Base-by-base conservation (phyloP, 2,329 filamentous ascomycete genomes). In the Metarhizium album region DNA sequence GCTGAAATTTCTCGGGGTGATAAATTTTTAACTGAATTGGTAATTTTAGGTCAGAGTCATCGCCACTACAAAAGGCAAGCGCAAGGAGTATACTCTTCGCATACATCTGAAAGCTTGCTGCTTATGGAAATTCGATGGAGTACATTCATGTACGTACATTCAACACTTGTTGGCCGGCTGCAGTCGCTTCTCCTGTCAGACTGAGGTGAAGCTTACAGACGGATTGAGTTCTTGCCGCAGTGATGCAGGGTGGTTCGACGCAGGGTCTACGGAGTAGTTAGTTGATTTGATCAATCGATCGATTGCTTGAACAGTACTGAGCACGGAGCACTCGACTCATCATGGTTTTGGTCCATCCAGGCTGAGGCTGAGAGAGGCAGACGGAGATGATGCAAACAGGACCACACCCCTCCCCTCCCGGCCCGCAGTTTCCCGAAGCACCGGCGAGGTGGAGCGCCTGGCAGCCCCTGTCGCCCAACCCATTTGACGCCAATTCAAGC, bases 401-500 rank as follows among this genome's bases (percentile, higher is more conserved):
- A n/a, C n/a, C n/a, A n/a, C n/a, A n/a, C n/a, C n/a, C n/a, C n/a
- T n/a, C n/a, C n/a, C 27, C 27, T 16, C 11, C 4, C 33, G 33
- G 11, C 14, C 33, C 33, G 33, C 14, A 35, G 33, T 9, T 29
- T 40, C 23, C 50, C 49, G 50, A 23, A 33, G 45, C 42, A 43
- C 50, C 22, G 46, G 46, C 23, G 27, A 29, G 20, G 18, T 35
- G 33, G 33, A 35, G 33, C 33, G 9, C 33, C 33, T 14, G 33
- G 4, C 11, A 13, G 9, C 52, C 52, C 42, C 31, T 46, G 22
- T 42, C 23, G 29, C 43, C 47, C 47, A 52, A 49, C 51, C 47
- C 51, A 52, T 52, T 49, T 47, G 13, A 37, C 46, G 33, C 31
- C 40, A 46, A 52, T 27, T 43, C 22, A n/a, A n/a, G n/a, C n/a